These are phyloP conservation scores for Termitomyces eurrhizus DNA, from an alignment of 768 basidiomycete genomes.

Conservation along the genomic window DNA sequence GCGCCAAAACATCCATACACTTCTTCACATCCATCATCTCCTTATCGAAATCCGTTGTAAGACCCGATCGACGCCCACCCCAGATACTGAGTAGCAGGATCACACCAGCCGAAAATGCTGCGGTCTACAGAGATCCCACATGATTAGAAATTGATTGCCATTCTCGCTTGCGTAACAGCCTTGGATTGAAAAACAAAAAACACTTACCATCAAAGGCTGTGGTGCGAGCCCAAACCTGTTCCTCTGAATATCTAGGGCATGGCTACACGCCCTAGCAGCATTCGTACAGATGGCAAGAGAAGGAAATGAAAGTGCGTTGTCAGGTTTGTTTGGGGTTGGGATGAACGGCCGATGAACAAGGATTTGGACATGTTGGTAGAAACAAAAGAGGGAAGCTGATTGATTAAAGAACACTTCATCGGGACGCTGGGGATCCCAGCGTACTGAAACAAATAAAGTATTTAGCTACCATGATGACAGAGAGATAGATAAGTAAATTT, in stretches of 20 bases:
- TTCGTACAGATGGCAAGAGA: conserved; percentile 75
- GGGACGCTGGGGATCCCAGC: conserved; percentile 47
- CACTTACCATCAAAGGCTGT: conserved; percentile 31
- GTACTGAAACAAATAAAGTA: conserved; percentile 26
- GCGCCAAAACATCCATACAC: conserved; percentile 52
- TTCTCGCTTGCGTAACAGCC: too few relatives aligned
- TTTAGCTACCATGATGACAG: neutral
- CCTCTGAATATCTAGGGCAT: conserved; percentile 62
- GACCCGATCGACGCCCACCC: conserved; percentile 56
- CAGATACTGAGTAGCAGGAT: conserved; percentile 66
- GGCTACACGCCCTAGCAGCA: conserved; percentile 75
- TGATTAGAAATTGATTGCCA: neutral
- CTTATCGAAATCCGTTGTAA: conserved; percentile 42
- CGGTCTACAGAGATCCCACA: conserved; percentile 23
- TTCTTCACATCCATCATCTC: conserved; percentile 62
- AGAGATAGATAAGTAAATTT: neutral
- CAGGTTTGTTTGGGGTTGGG: conserved; percentile 47
- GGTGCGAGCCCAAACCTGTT: conserved; percentile 26
- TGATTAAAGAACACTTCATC: conserved; percentile 49
- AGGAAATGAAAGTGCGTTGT: conserved; percentile 44
- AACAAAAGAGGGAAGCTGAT: conserved; percentile 50
- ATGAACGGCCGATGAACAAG: conserved; percentile 79
- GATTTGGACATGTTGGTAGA: conserved; percentile 60
- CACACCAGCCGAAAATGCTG: conserved; percentile 44
- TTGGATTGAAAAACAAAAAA: neutral